Conservation (phyloP, 1,139 yeast genomes). For the Candida sojae region DNA sequence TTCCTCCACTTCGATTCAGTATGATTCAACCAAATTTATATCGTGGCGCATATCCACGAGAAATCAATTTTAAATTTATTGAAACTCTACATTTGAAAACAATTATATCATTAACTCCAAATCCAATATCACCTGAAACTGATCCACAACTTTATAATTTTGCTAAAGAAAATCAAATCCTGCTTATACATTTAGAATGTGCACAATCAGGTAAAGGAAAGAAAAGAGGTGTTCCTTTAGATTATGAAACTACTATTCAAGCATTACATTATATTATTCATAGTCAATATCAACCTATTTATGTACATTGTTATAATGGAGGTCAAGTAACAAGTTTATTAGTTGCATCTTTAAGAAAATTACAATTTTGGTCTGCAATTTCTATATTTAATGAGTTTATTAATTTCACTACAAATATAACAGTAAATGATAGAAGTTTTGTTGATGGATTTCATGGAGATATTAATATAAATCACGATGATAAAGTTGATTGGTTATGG, state of each 20-base stretch:
- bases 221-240: conserved; percentile 78
- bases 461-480: conserved; percentile 49
- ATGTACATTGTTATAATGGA: conserved; percentile 86
- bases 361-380: conserved; percentile 87
- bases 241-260: conserved; percentile 57
- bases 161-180: conserved; percentile 48
- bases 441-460: conserved; percentile 79
- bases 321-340: conserved; percentile 83
- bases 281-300: conserved; percentile 65
- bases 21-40: conserved; percentile 69
- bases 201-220: conserved; percentile 71
- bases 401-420: conserved; percentile 74
- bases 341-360: conserved; percentile 81
- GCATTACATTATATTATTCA: conserved; percentile 66
- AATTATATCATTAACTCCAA: conserved; percentile 79
- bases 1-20: conserved; percentile 82
- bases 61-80: conserved; percentile 72
- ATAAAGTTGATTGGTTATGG: conserved; percentile 75
- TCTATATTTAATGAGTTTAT: conserved; percentile 86
- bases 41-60: conserved; percentile 87
- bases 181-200: conserved; percentile 65
- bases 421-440: conserved; percentile 78
- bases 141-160: conserved; percentile 55
- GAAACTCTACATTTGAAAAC: conserved; percentile 66
- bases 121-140: conserved; percentile 57